Percentiles rank a stretch among this genome's conserved stretches.
phyloP scores from a whole-genome alignment of 148 eudicot species.

The Vaccinium darrowii region DNA sequence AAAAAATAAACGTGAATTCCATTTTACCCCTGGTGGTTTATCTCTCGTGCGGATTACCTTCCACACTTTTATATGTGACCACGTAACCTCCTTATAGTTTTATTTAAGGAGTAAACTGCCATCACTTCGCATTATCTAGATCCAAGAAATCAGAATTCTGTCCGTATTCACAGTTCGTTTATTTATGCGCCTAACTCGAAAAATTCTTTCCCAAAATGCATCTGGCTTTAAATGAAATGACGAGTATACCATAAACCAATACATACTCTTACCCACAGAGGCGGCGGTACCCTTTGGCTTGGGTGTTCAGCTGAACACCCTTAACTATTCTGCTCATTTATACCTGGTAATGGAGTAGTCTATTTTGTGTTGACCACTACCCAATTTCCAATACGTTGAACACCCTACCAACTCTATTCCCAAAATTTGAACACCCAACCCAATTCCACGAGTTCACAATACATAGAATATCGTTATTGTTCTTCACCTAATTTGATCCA shows the following conservation, averaged over 20 bases:
- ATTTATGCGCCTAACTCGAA: not conserved
- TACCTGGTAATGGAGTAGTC: not conserved
- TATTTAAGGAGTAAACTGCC: not conserved
- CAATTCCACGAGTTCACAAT: too few relatives aligned
- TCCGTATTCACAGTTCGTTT: not conserved
- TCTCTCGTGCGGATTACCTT: not conserved
- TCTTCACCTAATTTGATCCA: too few relatives aligned
- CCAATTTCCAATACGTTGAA: too few relatives aligned
- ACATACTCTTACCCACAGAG: not conserved
- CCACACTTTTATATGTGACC: not conserved
- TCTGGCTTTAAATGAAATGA: not conserved
- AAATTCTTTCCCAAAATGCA: not conserved
- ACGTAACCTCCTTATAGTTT: not conserved
- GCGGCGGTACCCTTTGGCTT: not conserved
- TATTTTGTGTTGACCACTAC: too few relatives aligned
- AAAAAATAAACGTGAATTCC: not conserved
- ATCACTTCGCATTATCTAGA: not conserved
- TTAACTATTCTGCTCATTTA: not conserved
- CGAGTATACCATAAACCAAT: not conserved
- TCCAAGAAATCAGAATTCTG: not conserved
- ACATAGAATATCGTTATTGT: too few relatives aligned
- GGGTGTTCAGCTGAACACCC: not conserved
- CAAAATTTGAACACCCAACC: too few relatives aligned
- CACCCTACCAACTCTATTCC: too few relatives aligned
- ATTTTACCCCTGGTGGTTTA: not conserved